Base-by-base conservation (phyloP, 2,329 filamentous ascomycete genomes). In the Dothiorella sarmentorum region DNA sequence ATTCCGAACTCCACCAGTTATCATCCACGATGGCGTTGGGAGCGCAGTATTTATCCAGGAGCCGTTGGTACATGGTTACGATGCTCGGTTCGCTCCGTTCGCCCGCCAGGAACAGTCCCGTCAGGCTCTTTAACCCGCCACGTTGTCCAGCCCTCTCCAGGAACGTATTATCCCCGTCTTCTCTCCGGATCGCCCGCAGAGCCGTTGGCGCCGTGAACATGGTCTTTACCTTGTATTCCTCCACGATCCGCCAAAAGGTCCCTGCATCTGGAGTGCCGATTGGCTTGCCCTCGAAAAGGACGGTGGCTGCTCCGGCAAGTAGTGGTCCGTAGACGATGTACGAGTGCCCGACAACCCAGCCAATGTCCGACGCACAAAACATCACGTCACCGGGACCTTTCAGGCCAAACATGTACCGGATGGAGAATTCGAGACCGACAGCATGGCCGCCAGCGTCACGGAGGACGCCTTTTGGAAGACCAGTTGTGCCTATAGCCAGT, bases 211-310 rank as follows among this genome's bases (percentile, higher is more conserved):
- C 93, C 0, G 92, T 96, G 70, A 90, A 96, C 65, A 96, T 79
- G 5, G 85, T 83, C 61, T 90, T 95, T 57, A 95, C 91, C 67
- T 87, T 87, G 77, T 97, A 88, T 66, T 95, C 89, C 63, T 91
- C 87, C 3, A 95, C 59, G 17, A 96, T 84, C 2, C 91, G 81
- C 92, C 92, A 97, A 70, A 97, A 94, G 0, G 88, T 88, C 5
- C 90, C 88, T 0, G 91, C 89, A 66, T 96, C 86, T 0, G 92
- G 92, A 0, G 91, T 96, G 4, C 91, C 91, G 11, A 96, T 80
- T 0, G 92, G 92, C 65, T 97, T 97, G n/a, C 92, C 93, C 75
- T 97, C 92, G 71, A 91, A 97, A 0, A 97, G 78, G 1, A 97
- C 84, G 0, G 91, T 96, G 1, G 91, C 87, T 2, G 92, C 91